Evolutionary conservation across 2,329 filamentous ascomycete genomes (phyloP), one percentile per base, ranked within the genome.

Genomic region (Lasiodiplodia gonubiensis): DNA sequence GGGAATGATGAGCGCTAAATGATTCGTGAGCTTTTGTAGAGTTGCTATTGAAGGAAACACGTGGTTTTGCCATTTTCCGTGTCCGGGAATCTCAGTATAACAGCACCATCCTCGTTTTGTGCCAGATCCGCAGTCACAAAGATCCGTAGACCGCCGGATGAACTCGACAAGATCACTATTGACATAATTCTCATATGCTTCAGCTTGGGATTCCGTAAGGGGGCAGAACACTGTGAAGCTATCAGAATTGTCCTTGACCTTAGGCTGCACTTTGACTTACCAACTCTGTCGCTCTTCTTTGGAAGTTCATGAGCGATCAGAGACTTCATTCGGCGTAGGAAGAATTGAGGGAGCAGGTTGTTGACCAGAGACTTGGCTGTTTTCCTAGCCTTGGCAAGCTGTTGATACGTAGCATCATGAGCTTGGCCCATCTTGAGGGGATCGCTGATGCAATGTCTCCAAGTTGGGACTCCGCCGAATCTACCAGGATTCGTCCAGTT

Each of bases 401-500:
- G 92, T 21, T 90, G 86, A 23, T 91, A 80, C 0, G 93, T 97
- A 11, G 94, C 94, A 77, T 97, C 92, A 74, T 99, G 94, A 52
- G 93, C 94, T 79, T 98, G 95, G 0, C 95, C 95, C 63, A 94
- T 82, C 66, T 91, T 92, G 66, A 99, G 82, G 0, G 94, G 95
- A 25, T 89, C 86, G 64, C 90, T 89, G 68, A 99, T 92, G 46
- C 86, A 88, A 23, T 86, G 84, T 73, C 89, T 90, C 95, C 95
- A 99, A 51, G 92, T 91, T 5, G 86, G 82, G 11, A 91, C 80
- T 0, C 88, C 86, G 0, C 89, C 88, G 70, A 91, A 85, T 48
- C 79, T 80, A 0, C 93, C 94, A 0, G 95, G 95, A 72, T 96
- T 95, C 0, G 93, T 94, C 95, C 95, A 99, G 76, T 99, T 97